These are phyloP conservation scores for Kalmusia sp. DNA, from an alignment of 2,329 filamentous ascomycete genomes.

Conservation along the genomic window DNA sequence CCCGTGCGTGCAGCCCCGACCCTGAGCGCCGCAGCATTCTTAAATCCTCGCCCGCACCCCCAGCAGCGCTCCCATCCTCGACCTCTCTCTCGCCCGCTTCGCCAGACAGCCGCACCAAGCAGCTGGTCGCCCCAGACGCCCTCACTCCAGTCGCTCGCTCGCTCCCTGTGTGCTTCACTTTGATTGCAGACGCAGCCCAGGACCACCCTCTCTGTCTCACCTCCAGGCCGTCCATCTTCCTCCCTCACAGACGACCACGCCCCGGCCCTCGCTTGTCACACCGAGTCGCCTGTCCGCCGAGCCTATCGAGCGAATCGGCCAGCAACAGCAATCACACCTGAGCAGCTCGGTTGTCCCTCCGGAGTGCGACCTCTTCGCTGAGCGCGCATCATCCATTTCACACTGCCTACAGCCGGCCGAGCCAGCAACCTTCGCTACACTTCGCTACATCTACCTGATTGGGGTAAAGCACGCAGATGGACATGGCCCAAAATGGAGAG, in stretches of 20 bases:
- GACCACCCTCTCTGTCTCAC: not conserved
- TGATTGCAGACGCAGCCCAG: not conserved
- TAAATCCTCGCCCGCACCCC: conserved; percentile 20
- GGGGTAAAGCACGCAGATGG: conserved; percentile 10
- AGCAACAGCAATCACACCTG: not conserved
- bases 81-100: not conserved
- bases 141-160: not conserved
- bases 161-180: not conserved
- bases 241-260: conserved; percentile 3
- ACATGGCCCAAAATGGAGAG: conserved; percentile 51
- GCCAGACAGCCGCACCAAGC: not conserved
- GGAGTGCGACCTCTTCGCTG: conserved; percentile 5
- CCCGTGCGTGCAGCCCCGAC: conserved; percentile 19
- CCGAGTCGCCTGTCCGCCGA: not conserved
- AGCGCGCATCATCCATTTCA: conserved; percentile 1
- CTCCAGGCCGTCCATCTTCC: not conserved
- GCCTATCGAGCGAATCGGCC: not conserved
- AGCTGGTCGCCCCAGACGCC: no score
- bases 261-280: not conserved
- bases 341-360: no score
- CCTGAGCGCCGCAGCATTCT: conserved; percentile 21
- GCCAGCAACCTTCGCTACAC: not conserved
- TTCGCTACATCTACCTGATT: conserved; percentile 1
- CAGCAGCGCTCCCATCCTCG: not conserved
- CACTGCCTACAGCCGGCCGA: not conserved